A percentile compares a stretch with the other conserved stretches of the same genome.
These are phyloP conservation scores for Aspergillus flavus DNA, from an alignment of 2,329 filamentous ascomycete genomes.

Conservation along the genomic window DNA sequence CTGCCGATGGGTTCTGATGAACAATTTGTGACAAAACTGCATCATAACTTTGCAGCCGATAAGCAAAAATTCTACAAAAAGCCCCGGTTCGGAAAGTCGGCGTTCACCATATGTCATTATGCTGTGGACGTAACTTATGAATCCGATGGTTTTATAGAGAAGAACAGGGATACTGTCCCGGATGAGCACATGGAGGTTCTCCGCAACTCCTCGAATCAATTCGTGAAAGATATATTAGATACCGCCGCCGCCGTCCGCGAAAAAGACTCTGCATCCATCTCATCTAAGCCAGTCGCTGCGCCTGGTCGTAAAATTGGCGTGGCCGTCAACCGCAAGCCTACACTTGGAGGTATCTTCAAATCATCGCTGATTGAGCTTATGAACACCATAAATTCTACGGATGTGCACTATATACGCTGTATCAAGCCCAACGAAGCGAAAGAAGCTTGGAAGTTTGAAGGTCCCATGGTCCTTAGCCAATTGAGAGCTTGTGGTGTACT, in stretches of 20 bases:
- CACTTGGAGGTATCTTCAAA: slow-evolving; percentile 97
- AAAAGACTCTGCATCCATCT: slow-evolving; percentile 70
- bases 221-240: slow-evolving; percentile 81
- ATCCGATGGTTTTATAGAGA: slow-evolving; percentile 98
- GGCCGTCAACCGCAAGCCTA: slow-evolving; percentile 93
- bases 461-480: slow-evolving; percentile 97
- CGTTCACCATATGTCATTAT: slow-evolving; percentile 98
- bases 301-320: slow-evolving; percentile 84
- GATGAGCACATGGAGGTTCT: slow-evolving; percentile 97
- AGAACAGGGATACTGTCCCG: slow-evolving; percentile 97
- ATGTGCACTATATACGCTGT: slow-evolving; percentile 98
- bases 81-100: slow-evolving; percentile 92
- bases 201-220: slow-evolving; percentile 78
- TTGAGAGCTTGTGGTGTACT: slow-evolving; percentile 97
- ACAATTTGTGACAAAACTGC: slow-evolving; percentile 93
- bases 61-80: slow-evolving; percentile 99
- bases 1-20: slow-evolving; percentile 97
- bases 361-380: slow-evolving; percentile 97
- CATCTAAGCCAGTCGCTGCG: slow-evolving; percentile 73
- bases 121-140: slow-evolving; percentile 98
- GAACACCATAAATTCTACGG: slow-evolving; percentile 95
- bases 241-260: slow-evolving; percentile 85
- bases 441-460: slow-evolving; percentile 96
- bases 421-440: slow-evolving; percentile 99
- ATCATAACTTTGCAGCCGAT: slow-evolving; percentile 85